These are phyloP conservation scores for Papilionanthe hybrid DNA, from an alignment of 116 monocot species.

Conservation along the genomic window DNA sequence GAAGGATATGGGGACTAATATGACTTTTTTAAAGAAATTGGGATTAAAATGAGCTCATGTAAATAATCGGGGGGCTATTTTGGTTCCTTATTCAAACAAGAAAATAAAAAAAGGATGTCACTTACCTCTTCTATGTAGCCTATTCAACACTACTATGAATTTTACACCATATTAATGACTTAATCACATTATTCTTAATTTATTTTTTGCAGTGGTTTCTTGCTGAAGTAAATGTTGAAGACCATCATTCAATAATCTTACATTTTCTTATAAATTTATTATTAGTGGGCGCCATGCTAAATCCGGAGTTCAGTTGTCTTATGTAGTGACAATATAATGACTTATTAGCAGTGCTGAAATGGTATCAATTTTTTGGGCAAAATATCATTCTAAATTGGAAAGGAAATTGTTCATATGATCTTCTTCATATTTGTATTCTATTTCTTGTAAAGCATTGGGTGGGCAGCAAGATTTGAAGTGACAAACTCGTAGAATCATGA, in stretches of 20 bases:
- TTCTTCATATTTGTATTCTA: neutral
- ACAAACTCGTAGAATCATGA: neutral
- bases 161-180: neutral
- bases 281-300: neutral
- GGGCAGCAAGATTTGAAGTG: constrained; percentile 2
- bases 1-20: too few species aligned
- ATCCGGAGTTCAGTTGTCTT: neutral
- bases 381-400: neutral
- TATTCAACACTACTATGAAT: neutral
- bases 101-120: too few species aligned
- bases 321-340: neutral
- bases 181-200: neutral
- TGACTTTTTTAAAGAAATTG: too few species aligned
- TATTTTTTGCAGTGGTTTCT: neutral
- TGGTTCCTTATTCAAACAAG: too few species aligned
- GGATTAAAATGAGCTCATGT: too few species aligned
- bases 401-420: neutral
- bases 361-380: neutral
- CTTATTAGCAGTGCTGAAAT: neutral
- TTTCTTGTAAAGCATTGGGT: constrained; percentile 2
- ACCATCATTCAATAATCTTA: neutral
- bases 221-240: neutral
- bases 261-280: neutral
- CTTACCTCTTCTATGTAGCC: neutral
- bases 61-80: too few species aligned